These are phyloP conservation scores for Blastosporella zonata DNA, from an alignment of 1,284 basidiomycete species.

Conservation along the genomic window DNA sequence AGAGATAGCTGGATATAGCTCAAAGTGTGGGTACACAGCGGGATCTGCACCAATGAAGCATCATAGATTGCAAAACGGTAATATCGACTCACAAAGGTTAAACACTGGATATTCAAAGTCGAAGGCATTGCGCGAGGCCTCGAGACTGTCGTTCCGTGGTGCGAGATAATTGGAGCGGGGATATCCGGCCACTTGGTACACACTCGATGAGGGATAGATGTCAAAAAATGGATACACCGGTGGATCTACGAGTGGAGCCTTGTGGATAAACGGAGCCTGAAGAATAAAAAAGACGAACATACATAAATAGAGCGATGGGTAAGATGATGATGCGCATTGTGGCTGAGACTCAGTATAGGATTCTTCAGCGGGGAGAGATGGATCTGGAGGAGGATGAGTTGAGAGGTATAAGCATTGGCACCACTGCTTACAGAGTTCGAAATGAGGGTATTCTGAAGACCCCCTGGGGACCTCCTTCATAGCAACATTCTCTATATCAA, in stretches of 20 bases:
- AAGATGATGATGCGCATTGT: conserved; percentile 18
- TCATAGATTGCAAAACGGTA: background rate
- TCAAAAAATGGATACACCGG: conserved; percentile 24
- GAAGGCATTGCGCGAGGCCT: background rate
- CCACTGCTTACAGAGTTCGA: conserved; percentile 10
- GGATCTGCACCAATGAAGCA: conserved; percentile 23
- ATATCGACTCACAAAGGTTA: conserved; percentile 22
- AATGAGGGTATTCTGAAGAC: conserved; percentile 19
- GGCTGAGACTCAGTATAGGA: background rate
- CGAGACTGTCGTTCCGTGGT: background rate
- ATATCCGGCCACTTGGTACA: background rate
- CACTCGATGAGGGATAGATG: conserved; percentile 17
- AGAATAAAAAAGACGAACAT: conserved; percentile 1
- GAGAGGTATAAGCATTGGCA: background rate
- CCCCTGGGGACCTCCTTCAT: background rate
- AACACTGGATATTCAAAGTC: conserved; percentile 11
- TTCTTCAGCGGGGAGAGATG: background rate
- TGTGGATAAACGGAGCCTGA: background rate
- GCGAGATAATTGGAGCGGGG: background rate
- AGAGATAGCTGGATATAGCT: conserved; percentile 23
- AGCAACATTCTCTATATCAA: background rate
- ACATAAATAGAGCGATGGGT: conserved; percentile 27
- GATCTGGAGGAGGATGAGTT: background rate
- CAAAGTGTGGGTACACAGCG: conserved; percentile 38
- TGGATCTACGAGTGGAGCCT: conserved; percentile 17